A percentile compares a stretch with the other conserved stretches of the same genome.
phyloP scores from a whole-genome alignment of 345 rosid species.

The Pelargonium nanum region DNA sequence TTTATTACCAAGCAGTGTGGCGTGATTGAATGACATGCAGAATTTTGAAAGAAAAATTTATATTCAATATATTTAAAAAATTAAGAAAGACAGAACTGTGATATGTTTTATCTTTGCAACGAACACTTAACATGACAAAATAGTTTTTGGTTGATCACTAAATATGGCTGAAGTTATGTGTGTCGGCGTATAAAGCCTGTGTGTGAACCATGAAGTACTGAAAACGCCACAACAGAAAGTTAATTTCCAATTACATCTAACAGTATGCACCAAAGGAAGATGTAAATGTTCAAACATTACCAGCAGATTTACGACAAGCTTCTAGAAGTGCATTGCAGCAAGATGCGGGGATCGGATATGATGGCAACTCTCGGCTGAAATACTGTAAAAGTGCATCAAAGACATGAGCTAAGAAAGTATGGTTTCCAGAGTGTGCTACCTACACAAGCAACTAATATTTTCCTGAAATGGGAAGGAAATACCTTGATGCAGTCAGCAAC shows the following conservation, averaged over 20 bases:
- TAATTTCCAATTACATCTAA: not conserved
- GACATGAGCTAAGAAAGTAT: conserved; percentile 14
- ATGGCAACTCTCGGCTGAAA: conserved; percentile 91
- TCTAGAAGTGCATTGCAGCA: conserved; percentile 92
- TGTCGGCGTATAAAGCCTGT: not conserved
- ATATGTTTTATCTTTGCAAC: too few species aligned
- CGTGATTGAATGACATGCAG: not conserved
- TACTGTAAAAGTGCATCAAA: conserved; percentile 39
- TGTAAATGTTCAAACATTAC: conserved; percentile 8
- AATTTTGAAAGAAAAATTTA: not conserved
- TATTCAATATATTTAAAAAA: too few species aligned
- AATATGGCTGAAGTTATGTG: not conserved
- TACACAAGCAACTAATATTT: conserved; percentile 6
- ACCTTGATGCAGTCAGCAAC: conserved; percentile 96
- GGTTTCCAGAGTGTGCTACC: not conserved
- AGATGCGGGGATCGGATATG: conserved; percentile 96
- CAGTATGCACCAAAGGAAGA: conserved; percentile 12
- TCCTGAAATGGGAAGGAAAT: conserved; percentile 10
- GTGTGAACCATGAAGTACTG: not conserved
- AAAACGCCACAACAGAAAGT: not conserved
- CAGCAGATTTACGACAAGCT: conserved; percentile 76
- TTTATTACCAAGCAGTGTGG: not conserved
- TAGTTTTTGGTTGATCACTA: not conserved
- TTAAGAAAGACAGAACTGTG: not conserved
- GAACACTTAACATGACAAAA: not conserved